phyloP scores from a whole-genome alignment of 495 filamentous ascomycete species.

The Chaetomidium leptoderma region DNA sequence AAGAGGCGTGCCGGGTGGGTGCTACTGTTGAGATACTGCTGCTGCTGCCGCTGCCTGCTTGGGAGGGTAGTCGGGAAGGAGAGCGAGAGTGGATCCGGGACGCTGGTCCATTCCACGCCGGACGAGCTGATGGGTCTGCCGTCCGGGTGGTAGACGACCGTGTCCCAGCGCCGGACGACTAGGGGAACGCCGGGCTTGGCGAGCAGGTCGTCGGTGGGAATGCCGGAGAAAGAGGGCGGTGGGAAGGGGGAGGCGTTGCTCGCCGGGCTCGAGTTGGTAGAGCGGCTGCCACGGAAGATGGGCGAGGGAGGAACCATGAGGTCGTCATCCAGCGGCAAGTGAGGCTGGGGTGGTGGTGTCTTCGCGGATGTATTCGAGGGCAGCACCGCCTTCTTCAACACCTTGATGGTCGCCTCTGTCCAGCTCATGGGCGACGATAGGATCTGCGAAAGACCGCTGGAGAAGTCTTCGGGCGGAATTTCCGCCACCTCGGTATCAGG shows the following conservation, averaged over 20 bases:
- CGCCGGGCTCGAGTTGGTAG: slow-evolving; percentile 30
- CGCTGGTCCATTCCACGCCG: slow-evolving; percentile 5
- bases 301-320: slow-evolving; percentile 12
- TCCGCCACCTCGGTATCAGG: slow-evolving; percentile 21
- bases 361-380: slow-evolving; percentile 1
- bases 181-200: slow-evolving; percentile 21
- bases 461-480: slow-evolving; percentile 30
- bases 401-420: slow-evolving; percentile 30
- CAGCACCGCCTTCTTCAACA: slow-evolving; percentile 32
- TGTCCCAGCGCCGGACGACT: slow-evolving; percentile 27
- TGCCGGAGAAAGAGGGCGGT: slow-evolving; percentile 29
- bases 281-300: slow-evolving; percentile 30
- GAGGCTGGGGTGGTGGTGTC: background rate
- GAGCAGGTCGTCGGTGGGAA: slow-evolving; percentile 16
- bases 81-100: slow-evolving; percentile 19
- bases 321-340: slow-evolving; percentile 14
- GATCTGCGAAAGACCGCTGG: slow-evolving; percentile 24
- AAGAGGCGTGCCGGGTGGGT: slow-evolving; percentile 8
- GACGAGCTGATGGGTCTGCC: slow-evolving; percentile 16
- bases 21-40: slow-evolving; percentile 15
- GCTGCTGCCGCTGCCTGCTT: slow-evolving; percentile 20
- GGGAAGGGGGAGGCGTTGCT: slow-evolving; percentile 24
- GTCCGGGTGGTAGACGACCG: slow-evolving; percentile 21
- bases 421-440: slow-evolving; percentile 31
- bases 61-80: slow-evolving; percentile 30